Conservation (phyloP, 1,284 basidiomycete genomes). For the Irpex sp. region DNA sequence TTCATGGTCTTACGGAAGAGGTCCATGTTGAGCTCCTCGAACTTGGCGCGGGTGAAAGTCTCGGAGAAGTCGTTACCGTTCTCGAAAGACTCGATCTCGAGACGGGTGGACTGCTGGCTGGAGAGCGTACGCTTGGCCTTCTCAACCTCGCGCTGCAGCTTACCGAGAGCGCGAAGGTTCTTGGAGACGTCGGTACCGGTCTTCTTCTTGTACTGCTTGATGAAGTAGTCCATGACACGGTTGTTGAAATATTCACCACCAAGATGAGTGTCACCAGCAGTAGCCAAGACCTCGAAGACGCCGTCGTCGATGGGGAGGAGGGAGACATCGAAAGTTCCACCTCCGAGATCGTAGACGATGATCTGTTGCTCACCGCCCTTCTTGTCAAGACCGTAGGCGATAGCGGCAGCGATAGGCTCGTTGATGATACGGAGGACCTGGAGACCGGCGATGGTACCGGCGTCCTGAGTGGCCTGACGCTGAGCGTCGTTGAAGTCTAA, state of each 20-base stretch:
- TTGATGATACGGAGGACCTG: slow-evolving; percentile 98
- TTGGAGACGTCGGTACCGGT: slow-evolving; percentile 83
- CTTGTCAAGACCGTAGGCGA: slow-evolving; percentile 99
- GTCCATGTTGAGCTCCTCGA: slow-evolving; percentile 98
- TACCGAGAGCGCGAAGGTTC: slow-evolving; percentile 92
- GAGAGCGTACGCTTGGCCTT: slow-evolving; percentile 98
- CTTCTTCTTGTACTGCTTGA: slow-evolving; percentile 95
- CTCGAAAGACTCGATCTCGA: slow-evolving; percentile 87
- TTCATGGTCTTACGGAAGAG: slow-evolving; percentile 99
- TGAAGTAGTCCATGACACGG: slow-evolving; percentile 89
- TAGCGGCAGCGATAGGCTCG: slow-evolving; percentile 97
- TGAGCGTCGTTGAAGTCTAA: slow-evolving; percentile 95
- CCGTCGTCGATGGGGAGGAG: slow-evolving; percentile 97
- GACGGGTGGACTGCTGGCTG: slow-evolving; percentile 66
- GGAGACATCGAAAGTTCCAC: slow-evolving; percentile 87
- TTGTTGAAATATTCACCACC: slow-evolving; percentile 99
- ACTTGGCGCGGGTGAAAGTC: slow-evolving; percentile 96
- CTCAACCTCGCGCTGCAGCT: slow-evolving; percentile 98
- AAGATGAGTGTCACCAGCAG: slow-evolving; percentile 97
- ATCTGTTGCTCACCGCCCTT: slow-evolving; percentile 91
- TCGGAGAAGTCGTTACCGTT: slow-evolving; percentile 96
- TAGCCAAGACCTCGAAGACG: slow-evolving; percentile 97
- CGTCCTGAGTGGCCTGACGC: slow-evolving; percentile 98
- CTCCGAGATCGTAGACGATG: slow-evolving; percentile 89
- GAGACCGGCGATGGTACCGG: slow-evolving; percentile 95